A percentile compares a stretch with the other conserved stretches of the same genome.
Conservation (phyloP, 78 protist genomes). For the Chrysochromulina parva region DNA sequence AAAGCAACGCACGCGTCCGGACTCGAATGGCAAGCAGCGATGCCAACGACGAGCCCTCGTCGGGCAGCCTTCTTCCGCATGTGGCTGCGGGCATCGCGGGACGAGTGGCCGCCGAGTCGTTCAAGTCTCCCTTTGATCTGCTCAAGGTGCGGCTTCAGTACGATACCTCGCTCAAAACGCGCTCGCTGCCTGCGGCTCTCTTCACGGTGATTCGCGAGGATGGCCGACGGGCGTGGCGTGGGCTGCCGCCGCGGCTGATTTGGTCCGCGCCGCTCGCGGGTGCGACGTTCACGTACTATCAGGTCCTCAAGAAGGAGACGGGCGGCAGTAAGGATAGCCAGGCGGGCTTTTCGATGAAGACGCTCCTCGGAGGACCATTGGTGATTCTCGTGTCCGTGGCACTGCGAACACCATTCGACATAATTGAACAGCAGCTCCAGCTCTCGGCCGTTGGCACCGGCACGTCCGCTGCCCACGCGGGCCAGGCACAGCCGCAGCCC, state of each 20-base stretch:
- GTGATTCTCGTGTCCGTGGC: background rate
- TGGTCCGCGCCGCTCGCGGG: background rate
- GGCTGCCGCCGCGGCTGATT: constrained; percentile 13
- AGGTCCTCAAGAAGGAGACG: background rate
- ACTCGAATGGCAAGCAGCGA: no score
- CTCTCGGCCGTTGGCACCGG: background rate
- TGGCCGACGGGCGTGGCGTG: background rate
- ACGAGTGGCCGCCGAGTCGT: background rate
- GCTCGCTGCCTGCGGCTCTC: background rate
- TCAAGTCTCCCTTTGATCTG: background rate
- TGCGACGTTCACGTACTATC: constrained; percentile 15
- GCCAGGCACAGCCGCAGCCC: no score
- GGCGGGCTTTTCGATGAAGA: no score
- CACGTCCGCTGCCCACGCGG: no score
- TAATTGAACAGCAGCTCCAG: background rate
- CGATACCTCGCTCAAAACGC: background rate
- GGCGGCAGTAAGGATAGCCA: no score
- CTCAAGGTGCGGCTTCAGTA: constrained; percentile 29
- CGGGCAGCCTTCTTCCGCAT: background rate
- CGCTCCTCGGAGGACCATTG: background rate
- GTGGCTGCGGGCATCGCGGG: background rate
- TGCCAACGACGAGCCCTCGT: background rate
- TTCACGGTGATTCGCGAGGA: background rate
- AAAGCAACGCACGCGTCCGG: no score
- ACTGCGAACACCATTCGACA: constrained; percentile 10